Evolutionary conservation across 495 filamentous ascomycete genomes (phyloP).

Genomic region (Aspergillus hancockii): DNA sequence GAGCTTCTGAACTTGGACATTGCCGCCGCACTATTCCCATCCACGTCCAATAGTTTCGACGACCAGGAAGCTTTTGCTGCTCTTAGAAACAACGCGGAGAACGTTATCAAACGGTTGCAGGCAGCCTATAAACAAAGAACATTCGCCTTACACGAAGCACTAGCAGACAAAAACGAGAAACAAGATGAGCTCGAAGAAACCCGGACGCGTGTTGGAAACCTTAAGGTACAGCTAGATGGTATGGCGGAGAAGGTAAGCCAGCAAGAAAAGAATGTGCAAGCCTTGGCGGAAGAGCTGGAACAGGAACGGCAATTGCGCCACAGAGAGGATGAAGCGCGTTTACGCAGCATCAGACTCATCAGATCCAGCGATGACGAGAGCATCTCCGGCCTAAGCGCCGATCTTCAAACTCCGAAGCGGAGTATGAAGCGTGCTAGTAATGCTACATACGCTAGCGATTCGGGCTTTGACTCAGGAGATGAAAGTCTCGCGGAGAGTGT

Average conservation of each 20-base stretch:
- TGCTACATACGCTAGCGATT: conserved; percentile 52
- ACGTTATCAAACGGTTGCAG: conserved; percentile 65
- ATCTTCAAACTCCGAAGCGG: conserved; percentile 50
- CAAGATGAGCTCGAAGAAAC: conserved; percentile 74
- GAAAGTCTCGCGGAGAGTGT: conserved; percentile 62
- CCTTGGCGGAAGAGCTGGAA: conserved; percentile 63
- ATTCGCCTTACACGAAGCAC: conserved; percentile 56
- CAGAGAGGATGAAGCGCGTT: conserved; percentile 54
- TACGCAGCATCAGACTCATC: conserved; percentile 37
- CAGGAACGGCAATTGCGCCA: conserved; percentile 57
- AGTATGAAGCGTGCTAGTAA: conserved; percentile 54
- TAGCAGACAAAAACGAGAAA: conserved; percentile 64
- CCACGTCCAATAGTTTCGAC: conserved; percentile 51
- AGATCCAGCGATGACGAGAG: conserved; percentile 36
- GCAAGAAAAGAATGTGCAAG: conserved; percentile 64
- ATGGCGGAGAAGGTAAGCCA: conserved; percentile 68
- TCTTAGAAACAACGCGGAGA: conserved; percentile 66
- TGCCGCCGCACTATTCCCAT: conserved; percentile 60
- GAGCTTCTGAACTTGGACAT: conserved; percentile 68
- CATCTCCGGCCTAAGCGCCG: conserved; percentile 54
- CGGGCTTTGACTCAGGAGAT: conserved; percentile 55
- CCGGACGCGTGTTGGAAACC: conserved; percentile 61
- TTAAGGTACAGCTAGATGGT: conserved; percentile 75
- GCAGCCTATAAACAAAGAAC: conserved; percentile 67
- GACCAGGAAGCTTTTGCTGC: conserved; percentile 70